These are phyloP conservation scores for Myriosclerotinia curreyana DNA, from an alignment of 2,329 filamentous ascomycete genomes.

Conservation along the genomic window DNA sequence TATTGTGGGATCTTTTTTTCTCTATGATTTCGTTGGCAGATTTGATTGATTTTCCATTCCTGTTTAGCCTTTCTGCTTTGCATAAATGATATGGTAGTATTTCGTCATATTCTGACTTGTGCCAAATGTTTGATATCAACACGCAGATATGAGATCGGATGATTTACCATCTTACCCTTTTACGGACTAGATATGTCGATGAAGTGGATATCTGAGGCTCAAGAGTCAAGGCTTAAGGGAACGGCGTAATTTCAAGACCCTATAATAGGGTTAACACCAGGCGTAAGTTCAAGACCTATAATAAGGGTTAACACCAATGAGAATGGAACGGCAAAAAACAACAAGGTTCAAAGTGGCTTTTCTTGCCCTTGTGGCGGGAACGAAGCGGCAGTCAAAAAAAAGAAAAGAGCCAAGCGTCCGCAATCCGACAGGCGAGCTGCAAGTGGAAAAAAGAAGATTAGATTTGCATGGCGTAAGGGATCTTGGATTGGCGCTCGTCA, in stretches of 20 bases:
- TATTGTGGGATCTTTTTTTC: neutral
- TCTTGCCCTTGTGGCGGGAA: neutral
- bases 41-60: neutral
- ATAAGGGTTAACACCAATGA: neutral
- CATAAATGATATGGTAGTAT: neutral
- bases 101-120: neutral
- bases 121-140: constrained; percentile 3
- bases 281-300: neutral
- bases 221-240: no score
- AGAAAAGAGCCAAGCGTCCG: neutral
- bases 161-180: neutral
- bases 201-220: constrained; percentile 12
- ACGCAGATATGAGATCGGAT: neutral
- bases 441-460: neutral
- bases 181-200: constrained; percentile 1
- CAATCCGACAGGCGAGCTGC: constrained; percentile 4
- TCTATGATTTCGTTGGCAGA: neutral
- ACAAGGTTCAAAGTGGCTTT: neutral
- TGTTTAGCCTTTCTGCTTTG: neutral
- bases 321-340: neutral
- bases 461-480: neutral
- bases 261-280: neutral
- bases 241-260: neutral
- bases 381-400: constrained; percentile 9
- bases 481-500: constrained; percentile 4